Conservation (phyloP, 148 eudicot species). For the Camellia lanceoleosa region DNA sequence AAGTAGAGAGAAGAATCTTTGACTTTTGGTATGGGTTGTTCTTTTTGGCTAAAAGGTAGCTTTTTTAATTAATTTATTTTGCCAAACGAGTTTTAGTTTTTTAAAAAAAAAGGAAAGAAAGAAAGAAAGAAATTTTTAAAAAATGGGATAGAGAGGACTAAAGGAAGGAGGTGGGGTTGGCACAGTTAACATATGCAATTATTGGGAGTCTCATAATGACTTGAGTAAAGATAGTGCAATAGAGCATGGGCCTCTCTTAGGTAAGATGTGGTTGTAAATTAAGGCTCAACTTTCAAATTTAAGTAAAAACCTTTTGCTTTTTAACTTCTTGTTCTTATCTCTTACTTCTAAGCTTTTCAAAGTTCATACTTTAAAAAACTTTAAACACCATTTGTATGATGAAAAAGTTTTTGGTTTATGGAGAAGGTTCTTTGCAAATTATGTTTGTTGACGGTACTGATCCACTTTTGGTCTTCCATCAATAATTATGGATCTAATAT, state of each 20-base stretch:
- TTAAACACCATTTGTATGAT: background rate
- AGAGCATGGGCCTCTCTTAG: slow-evolving; percentile 4
- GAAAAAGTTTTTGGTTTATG: background rate
- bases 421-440: slow-evolving; percentile 15
- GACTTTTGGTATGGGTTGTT: too few relatives aligned
- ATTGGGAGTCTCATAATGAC: slow-evolving; percentile 14
- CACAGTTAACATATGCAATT: background rate
- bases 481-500: background rate
- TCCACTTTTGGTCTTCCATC: slow-evolving; percentile 6
- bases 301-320: background rate
- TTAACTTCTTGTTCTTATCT: background rate
- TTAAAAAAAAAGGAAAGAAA: too few relatives aligned
- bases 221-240: background rate
- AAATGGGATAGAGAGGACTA: background rate
- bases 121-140: too few relatives aligned
- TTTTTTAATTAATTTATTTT: too few relatives aligned
- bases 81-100: too few relatives aligned
- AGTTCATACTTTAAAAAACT: slow-evolving; percentile 12
- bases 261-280: slow-evolving; percentile 5
- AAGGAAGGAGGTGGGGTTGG: slow-evolving; percentile 2
- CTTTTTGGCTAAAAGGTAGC: too few relatives aligned
- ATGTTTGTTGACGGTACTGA: background rate
- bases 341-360: background rate
- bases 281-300: background rate
- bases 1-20: too few relatives aligned